These are phyloP conservation scores for Artomyces pyxidatus DNA, from an alignment of 768 basidiomycete species.

Conservation along the genomic window DNA sequence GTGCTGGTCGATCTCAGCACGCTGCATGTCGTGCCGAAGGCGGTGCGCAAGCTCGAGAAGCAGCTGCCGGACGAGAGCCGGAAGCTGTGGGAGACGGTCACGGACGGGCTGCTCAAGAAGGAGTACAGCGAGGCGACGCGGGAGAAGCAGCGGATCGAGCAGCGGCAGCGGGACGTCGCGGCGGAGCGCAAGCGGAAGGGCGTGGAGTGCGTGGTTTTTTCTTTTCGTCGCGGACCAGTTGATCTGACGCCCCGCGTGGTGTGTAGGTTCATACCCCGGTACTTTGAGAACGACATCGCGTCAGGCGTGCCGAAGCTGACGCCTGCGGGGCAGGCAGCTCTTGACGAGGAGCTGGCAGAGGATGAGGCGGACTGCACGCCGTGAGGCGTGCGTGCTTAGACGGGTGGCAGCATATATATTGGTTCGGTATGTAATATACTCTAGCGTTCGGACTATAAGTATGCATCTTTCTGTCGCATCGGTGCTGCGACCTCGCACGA, in stretches of 20 bases:
- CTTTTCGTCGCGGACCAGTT: not conserved
- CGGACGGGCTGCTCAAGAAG: conserved; percentile 65
- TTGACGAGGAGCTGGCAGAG: conserved; percentile 60
- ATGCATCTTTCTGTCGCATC: too few species aligned
- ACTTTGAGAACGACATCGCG: conserved; percentile 64
- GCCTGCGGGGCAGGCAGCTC: conserved; percentile 54
- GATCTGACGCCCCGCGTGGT: not conserved
- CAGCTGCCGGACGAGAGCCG: conserved; percentile 80
- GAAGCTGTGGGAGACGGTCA: conserved; percentile 82
- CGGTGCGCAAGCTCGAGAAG: conserved; percentile 70
- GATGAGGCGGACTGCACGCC: too few species aligned
- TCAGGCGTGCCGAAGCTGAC: conserved; percentile 66
- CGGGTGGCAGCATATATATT: too few species aligned
- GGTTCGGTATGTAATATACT: too few species aligned
- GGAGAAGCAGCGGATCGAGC: conserved; percentile 89
- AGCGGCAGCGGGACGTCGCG: conserved; percentile 84
- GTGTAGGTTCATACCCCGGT: conserved; percentile 59
- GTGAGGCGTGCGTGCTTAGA: too few species aligned
- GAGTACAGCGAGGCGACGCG: conserved; percentile 87
- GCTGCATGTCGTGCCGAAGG: conserved; percentile 70
- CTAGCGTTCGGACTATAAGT: too few species aligned
- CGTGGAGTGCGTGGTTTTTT: conserved; percentile 50
- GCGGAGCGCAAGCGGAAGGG: conserved; percentile 81
- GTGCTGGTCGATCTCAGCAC: conserved; percentile 71
- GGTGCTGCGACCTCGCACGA: too few species aligned